phyloP scores from a whole-genome alignment of 164 flowering plant species.

The Vitis riparia region DNA sequence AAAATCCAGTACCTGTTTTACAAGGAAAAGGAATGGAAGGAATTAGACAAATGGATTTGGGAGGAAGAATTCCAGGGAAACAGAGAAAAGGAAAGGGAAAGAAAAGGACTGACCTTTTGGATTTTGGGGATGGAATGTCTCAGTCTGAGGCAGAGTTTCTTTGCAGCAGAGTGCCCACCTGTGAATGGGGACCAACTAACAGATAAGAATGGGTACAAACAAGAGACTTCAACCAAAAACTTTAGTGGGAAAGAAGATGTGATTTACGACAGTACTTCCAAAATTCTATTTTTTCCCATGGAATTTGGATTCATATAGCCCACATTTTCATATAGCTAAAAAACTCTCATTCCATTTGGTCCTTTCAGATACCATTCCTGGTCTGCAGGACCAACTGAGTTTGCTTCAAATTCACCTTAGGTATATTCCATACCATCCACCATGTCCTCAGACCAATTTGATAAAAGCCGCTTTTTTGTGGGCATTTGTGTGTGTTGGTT shows the following conservation, averaged over 20 bases:
- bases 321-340: neutral
- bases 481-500: neutral
- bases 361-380: neutral
- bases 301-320: slow-evolving; percentile 6
- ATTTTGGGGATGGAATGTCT: slow-evolving; percentile 8
- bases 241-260: slow-evolving; percentile 10
- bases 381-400: neutral
- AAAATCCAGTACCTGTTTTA: slow-evolving; percentile 5
- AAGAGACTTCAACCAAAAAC: slow-evolving; percentile 8
- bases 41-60: slow-evolving; percentile 1
- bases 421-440: neutral
- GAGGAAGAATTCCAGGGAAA: neutral
- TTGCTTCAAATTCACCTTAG: neutral
- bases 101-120: slow-evolving; percentile 16
- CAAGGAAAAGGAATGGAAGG: neutral
- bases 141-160: slow-evolving; percentile 11
- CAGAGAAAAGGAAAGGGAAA: neutral
- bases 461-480: no score
- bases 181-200: slow-evolving; percentile 12
- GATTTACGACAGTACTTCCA: slow-evolving; percentile 17
- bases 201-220: slow-evolving; percentile 8
- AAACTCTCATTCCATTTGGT: neutral
- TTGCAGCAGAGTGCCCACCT: slow-evolving; percentile 9
- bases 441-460: neutral
- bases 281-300: slow-evolving; percentile 6